Evolutionary conservation across 345 rosid genomes (phyloP), one percentile per base, ranked within the genome.

Genomic region (Bruguiera sexangula): DNA sequence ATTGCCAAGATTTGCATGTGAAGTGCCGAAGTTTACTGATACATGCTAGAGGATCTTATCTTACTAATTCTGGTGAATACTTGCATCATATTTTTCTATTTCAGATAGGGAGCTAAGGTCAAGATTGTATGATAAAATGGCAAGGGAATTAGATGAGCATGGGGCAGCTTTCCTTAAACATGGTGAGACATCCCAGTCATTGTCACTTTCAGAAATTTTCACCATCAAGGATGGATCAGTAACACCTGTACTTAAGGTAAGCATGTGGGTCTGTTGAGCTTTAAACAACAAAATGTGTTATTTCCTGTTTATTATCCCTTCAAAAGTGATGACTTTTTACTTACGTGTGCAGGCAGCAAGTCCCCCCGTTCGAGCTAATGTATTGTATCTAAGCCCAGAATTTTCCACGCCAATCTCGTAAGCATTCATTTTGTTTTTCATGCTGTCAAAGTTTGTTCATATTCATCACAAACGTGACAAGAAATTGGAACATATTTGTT

Each of bases 321-420:
- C 22, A 9, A 36, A 34, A 39, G 63, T 30, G 32, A n/a, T 69
- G 3, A 60, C 66, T 63, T 11, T 63, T 70, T 37, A 46, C 22
- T 79, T 51, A 36, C 73, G 29, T 20, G 9, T 75, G 64, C 73
- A 91, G 97, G 93, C 78, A 26, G 98, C 91, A 36, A 74, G 83
- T 63, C 98, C 98, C 63, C 96, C 97, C 67, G 98, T 94, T 52
- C 83, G 99, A 62, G 96, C 99, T 69, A 89, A 84, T 70, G 88
- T 95, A 34, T 73, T 95, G 81, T 85, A 88, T 83, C 77, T 95
- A 67, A 86, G 81, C 78, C 71, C 92, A 34, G 66, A 83, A 37
- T 95, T 88, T 85, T 86, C 98, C 0, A 56, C 77, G 46, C 93
- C 83, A 30, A 88, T 94, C 82, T 81, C 87, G 98, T 94, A 83